These are phyloP conservation scores for Aschersonia sp. DNA, from an alignment of 2,329 filamentous ascomycete genomes.

Conservation along the genomic window DNA sequence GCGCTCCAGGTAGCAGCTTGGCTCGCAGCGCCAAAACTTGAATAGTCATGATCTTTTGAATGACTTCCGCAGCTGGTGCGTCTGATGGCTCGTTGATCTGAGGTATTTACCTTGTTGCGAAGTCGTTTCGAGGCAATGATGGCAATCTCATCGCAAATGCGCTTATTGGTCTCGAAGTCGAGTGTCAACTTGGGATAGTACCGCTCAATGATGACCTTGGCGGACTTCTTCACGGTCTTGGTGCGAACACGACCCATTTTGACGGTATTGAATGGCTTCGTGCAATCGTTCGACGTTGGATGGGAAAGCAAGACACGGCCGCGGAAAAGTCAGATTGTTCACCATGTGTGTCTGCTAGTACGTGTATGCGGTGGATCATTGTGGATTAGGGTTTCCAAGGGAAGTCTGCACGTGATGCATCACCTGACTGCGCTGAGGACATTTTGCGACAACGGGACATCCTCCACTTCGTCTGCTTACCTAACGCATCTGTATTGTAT, in stretches of 20 bases:
- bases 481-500: too few species aligned
- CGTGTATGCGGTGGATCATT: constrained; percentile 7
- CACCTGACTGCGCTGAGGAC: constrained; percentile 10
- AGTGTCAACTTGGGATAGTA: constrained; percentile 97
- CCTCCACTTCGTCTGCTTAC: too few species aligned
- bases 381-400: constrained; percentile 14
- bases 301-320: constrained; percentile 6
- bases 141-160: constrained; percentile 99
- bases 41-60: too few species aligned
- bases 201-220: constrained; percentile 99
- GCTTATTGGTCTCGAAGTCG: constrained; percentile 99
- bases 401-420: constrained; percentile 1
- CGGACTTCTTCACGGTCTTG: constrained; percentile 61
- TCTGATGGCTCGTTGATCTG: not conserved
- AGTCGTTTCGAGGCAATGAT: constrained; percentile 99
- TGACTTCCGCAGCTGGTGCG: constrained; percentile 8
- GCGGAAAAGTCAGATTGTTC: too few species aligned
- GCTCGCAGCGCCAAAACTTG: not conserved
- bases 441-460: too few species aligned
- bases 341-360: too few species aligned
- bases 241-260: constrained; percentile 59
- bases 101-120: constrained; percentile 76
- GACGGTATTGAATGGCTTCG: constrained; percentile 30
- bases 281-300: constrained; percentile 19
- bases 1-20: not conserved